A percentile compares a stretch with the other conserved stretches of the same genome.
phyloP scores from a whole-genome alignment of 2,329 filamentous ascomycete genomes.

The Dryadomyces sulphureus region DNA sequence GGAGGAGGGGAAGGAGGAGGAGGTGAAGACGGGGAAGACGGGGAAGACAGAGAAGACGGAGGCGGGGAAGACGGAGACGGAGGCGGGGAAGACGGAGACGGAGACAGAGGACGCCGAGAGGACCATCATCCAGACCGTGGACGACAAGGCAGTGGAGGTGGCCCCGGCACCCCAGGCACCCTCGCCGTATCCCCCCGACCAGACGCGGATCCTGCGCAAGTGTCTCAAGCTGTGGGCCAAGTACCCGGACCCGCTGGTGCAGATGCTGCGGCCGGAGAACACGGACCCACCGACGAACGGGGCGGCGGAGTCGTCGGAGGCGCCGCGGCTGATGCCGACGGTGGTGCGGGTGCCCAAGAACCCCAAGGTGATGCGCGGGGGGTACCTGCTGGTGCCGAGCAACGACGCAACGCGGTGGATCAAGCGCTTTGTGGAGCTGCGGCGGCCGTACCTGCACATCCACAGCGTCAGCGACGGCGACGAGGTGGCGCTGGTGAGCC shows the following conservation, averaged over 20 bases:
- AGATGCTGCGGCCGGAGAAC: slow-evolving; percentile 43
- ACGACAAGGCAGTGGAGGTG: background rate
- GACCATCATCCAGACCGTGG: background rate
- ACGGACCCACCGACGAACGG: slow-evolving; percentile 57
- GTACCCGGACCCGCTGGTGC: slow-evolving; percentile 39
- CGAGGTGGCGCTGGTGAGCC: slow-evolving; percentile 76
- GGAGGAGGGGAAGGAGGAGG: background rate
- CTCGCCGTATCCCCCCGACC: slow-evolving; percentile 29
- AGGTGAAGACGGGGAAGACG: background rate
- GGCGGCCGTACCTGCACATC: slow-evolving; percentile 82
- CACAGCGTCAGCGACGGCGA: slow-evolving; percentile 77
- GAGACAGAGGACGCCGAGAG: background rate
- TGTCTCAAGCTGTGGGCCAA: slow-evolving; percentile 51
- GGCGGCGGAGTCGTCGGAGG: slow-evolving; percentile 28
- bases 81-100: background rate
- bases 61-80: background rate
- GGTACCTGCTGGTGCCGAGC: slow-evolving; percentile 76
- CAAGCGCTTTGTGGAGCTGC: slow-evolving; percentile 82
- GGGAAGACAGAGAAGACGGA: background rate
- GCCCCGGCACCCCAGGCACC: slow-evolving; percentile 12
- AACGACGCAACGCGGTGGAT: slow-evolving; percentile 74
- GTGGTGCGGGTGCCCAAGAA: slow-evolving; percentile 72
- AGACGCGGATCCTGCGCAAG: slow-evolving; percentile 34
- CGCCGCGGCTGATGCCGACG: slow-evolving; percentile 57
- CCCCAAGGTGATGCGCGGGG: slow-evolving; percentile 65